Conservation (phyloP, 495 filamentous ascomycete species). For the Aeminium ludgeri region DNA sequence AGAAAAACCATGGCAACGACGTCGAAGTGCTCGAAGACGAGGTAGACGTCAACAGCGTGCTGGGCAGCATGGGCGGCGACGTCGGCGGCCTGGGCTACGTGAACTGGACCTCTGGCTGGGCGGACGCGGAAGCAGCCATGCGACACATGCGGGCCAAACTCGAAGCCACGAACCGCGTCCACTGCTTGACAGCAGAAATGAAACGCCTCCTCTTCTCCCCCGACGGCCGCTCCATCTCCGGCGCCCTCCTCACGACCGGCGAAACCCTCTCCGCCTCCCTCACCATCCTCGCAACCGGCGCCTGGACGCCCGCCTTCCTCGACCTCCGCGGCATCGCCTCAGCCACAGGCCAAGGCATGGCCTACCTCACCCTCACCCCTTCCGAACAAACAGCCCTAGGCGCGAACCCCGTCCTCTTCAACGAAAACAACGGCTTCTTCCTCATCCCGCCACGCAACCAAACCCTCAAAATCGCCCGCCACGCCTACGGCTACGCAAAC, state of each 20-base stretch:
- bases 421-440: constrained; percentile 67
- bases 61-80: constrained; percentile 30
- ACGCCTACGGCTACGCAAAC: constrained; percentile 70
- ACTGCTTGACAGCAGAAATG: constrained; percentile 47
- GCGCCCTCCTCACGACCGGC: constrained; percentile 40
- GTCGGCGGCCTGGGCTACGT: constrained; percentile 59
- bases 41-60: constrained; percentile 33
- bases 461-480: constrained; percentile 65
- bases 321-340: constrained; percentile 59
- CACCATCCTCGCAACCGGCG: constrained; percentile 65
- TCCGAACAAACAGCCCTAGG: constrained; percentile 47
- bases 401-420: constrained; percentile 57
- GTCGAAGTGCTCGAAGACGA: constrained; percentile 20
- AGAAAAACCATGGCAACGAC: too few relatives aligned
- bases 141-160: constrained; percentile 36
- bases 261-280: constrained; percentile 46
- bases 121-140: constrained; percentile 61
- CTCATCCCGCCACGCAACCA: constrained; percentile 58
- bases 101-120: constrained; percentile 70
- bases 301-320: constrained; percentile 63
- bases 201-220: constrained; percentile 30
- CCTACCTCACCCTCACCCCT: constrained; percentile 53
- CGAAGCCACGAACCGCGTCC: constrained; percentile 41
- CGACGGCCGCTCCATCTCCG: constrained; percentile 21
- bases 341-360: constrained; percentile 66